Evolutionary conservation across 257 asterid species (phyloP).

Genomic region (Solanum tacnaense): DNA sequence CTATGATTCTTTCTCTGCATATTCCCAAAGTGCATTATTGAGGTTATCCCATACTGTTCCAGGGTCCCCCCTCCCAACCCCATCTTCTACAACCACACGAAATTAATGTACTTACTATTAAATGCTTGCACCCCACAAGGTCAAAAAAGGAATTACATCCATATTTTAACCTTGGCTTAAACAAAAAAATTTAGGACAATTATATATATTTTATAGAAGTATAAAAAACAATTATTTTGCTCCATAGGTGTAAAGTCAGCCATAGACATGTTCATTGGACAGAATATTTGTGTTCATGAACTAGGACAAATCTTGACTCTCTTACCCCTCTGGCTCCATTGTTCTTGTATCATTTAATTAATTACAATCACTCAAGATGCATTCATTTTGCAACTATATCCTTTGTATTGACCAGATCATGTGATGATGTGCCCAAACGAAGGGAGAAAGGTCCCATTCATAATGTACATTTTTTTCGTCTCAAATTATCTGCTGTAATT

Average conservation of each 20-base stretch:
- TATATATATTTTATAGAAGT: not conserved
- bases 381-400: conserved; percentile 20
- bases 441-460: not conserved
- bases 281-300: conserved; percentile 67
- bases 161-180: not conserved
- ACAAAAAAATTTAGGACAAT: not conserved
- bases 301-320: conserved; percentile 45
- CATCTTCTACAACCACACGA: not conserved
- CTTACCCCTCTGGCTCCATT: conserved; percentile 8
- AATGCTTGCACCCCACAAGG: not conserved
- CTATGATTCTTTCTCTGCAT: not conserved
- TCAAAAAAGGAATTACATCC: not conserved
- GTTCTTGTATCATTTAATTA: conserved; percentile 21
- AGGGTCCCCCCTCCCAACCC: not conserved
- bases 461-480: not conserved
- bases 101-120: not conserved
- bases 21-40: conserved; percentile 17
- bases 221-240: not conserved
- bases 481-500: not conserved
- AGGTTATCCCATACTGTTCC: conserved; percentile 1
- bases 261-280: conserved; percentile 7
- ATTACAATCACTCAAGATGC: conserved; percentile 38
- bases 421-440: conserved; percentile 28
- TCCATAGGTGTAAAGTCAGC: not conserved
- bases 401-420: conserved; percentile 22